These are phyloP conservation scores for Musa beccarii DNA, from an alignment of 176 grass and related monocot genomes.

Conservation along the genomic window DNA sequence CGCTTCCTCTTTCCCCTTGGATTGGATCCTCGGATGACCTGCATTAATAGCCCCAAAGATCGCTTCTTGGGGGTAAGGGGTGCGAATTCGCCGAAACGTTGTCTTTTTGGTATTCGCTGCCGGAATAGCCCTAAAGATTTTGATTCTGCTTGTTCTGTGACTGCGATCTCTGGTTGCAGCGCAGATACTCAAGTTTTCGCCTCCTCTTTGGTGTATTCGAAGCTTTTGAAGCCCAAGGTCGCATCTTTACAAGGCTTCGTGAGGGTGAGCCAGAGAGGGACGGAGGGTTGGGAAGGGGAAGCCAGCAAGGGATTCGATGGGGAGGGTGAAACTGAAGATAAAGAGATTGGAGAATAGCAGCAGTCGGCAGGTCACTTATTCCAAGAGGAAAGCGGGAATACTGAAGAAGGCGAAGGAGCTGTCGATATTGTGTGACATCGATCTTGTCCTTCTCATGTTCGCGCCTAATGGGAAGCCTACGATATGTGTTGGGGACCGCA, in stretches of 20 bases:
- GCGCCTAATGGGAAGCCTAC: constrained; percentile 29
- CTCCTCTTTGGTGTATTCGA: too few species aligned
- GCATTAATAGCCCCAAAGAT: constrained; percentile 3
- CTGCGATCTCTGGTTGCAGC: background rate
- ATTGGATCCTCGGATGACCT: background rate
- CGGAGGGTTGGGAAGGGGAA: background rate
- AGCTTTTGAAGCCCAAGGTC: background rate
- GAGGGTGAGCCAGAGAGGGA: background rate
- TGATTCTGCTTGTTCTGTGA: background rate
- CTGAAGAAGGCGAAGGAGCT: constrained; percentile 35
- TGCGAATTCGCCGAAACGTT: background rate
- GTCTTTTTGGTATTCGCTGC: too few species aligned
- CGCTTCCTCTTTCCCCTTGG: too few species aligned
- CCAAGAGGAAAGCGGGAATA: constrained; percentile 27
- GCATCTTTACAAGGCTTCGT: background rate
- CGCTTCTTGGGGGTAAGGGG: background rate
- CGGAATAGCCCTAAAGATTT: too few species aligned
- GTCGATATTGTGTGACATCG: constrained; percentile 35
- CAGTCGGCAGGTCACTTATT: constrained; percentile 37
- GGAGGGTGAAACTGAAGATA: constrained; percentile 36
- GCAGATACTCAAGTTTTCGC: background rate
- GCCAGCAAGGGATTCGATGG: constrained; percentile 37
- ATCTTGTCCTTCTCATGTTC: constrained; percentile 37
- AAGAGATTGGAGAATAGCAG: constrained; percentile 20
- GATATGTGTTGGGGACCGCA: constrained; percentile 26